Conservation (phyloP, 257 asterid species). For the Solanum paucissectum region DNA sequence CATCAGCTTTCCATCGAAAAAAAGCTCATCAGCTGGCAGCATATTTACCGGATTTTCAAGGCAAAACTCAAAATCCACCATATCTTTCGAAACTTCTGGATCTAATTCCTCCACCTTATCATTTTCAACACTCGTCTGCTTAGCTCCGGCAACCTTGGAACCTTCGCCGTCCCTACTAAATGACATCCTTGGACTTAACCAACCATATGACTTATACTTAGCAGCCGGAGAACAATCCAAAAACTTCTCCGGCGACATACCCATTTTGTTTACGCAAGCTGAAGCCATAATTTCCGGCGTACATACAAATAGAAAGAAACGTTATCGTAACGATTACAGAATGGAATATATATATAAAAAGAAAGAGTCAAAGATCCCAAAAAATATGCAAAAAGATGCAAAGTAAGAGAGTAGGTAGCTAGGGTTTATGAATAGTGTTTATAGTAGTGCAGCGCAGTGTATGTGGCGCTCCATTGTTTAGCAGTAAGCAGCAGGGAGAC, state of each 20-base stretch:
- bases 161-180: conserved; percentile 14
- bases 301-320: conserved; percentile 13
- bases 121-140: conserved; percentile 3
- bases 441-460: neutral
- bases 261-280: conserved; percentile 46
- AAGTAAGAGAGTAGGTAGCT: neutral
- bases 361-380: neutral
- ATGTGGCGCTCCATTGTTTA: conserved; percentile 1
- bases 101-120: conserved; percentile 32
- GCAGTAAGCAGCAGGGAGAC: neutral
- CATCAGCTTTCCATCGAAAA: conserved; percentile 74
- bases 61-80: conserved; percentile 74
- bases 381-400: neutral
- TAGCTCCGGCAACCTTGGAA: conserved; percentile 6
- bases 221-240: conserved; percentile 27
- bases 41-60: conserved; percentile 75
- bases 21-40: conserved; percentile 93
- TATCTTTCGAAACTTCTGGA: conserved; percentile 39
- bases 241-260: conserved; percentile 41
- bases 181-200: conserved; percentile 40
- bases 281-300: conserved; percentile 41
- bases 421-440: neutral
- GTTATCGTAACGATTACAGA: neutral
- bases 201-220: conserved; percentile 30
- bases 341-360: neutral